Evolutionary conservation across 495 filamentous ascomycete genomes (phyloP), one percentile per base, ranked within the genome.

Genomic region (Elasticomyces elasticus): DNA sequence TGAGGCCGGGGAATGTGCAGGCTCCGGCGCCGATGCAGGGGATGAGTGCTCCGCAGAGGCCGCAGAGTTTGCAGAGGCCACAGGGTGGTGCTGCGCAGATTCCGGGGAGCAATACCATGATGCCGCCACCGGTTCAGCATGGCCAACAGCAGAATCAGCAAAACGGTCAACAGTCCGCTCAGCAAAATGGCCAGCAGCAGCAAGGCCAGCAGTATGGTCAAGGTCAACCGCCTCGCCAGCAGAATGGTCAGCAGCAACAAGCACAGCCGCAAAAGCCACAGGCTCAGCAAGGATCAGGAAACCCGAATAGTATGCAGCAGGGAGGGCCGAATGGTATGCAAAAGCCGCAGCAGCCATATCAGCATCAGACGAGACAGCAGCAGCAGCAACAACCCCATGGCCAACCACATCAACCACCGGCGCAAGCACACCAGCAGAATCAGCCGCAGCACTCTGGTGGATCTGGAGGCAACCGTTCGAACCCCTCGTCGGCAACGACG

Each of bases 1-100:
- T 60, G 23, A 50, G 59, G 23, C 62, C 51, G 10, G 61, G 60
- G 20, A 65, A 64, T 30, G 51, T 52, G 19, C 51, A 64, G 22
- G 24, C 54, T 4, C 56, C 55, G 19, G 20, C 27, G 27, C 26
- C 33, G 19, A 35, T 42, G 7, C 55, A 46, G 35, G 40, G 26
- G 12, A 42, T 20, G 27, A 40, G 49, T 20, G 35, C 40, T 1
- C 52, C 40, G 27, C 52, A 60, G 31, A 60, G 47, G 49, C 54
- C 57, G 17, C 58, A 13, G 38, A 51, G 2, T 44, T 51, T 44
- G 45, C 61, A 12, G 15, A 13, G 46, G 41, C 41, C 51, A 33
- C 50, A 33, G 31, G 55, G 30, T 48, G 48, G 19, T 54, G 43
- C 38, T 4, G 42, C 27, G 2, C 33, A 50, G 25, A 19, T 47